phyloP scores from a whole-genome alignment of 768 basidiomycete genomes.

The Pisolithus tinctorius region DNA sequence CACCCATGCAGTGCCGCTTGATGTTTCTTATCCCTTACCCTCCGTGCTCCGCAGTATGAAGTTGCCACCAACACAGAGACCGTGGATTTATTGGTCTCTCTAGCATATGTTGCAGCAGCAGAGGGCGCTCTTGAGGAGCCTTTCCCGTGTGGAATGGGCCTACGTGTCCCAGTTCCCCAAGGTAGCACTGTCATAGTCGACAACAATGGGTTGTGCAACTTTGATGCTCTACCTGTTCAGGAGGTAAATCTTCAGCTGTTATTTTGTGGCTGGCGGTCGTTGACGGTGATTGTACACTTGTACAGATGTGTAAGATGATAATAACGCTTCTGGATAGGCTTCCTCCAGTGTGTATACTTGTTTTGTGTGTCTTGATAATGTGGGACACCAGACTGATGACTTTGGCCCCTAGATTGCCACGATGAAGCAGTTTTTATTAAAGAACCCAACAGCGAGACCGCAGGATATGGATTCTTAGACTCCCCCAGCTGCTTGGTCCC shows the following conservation, averaged over 20 bases:
- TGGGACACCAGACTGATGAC: neutral
- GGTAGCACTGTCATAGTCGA: neutral
- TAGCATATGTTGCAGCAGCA: constrained; percentile 50
- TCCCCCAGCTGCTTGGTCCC: constrained; percentile 56
- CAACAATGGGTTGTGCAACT: constrained; percentile 40
- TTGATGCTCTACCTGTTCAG: constrained; percentile 37
- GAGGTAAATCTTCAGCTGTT: constrained; percentile 27
- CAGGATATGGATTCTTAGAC: constrained; percentile 44
- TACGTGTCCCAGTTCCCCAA: constrained; percentile 38
- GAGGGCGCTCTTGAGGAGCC: constrained; percentile 51
- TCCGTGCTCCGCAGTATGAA: constrained; percentile 46
- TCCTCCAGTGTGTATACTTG: constrained; percentile 35
- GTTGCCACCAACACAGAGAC: constrained; percentile 56
- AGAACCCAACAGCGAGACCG: constrained; percentile 47
- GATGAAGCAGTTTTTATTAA: constrained; percentile 45
- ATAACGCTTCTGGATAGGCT: constrained; percentile 37
- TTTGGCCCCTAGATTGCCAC: constrained; percentile 45
- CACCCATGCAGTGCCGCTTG: neutral
- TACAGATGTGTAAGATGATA: constrained; percentile 47
- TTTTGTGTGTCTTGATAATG: neutral
- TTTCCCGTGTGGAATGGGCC: constrained; percentile 51
- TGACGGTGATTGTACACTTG: no score
- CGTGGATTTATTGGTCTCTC: constrained; percentile 63
- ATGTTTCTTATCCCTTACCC: neutral
- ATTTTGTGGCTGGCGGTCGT: neutral